phyloP scores from a whole-genome alignment of 176 grass and related monocot genomes.

The Carex scoparia region DNA sequence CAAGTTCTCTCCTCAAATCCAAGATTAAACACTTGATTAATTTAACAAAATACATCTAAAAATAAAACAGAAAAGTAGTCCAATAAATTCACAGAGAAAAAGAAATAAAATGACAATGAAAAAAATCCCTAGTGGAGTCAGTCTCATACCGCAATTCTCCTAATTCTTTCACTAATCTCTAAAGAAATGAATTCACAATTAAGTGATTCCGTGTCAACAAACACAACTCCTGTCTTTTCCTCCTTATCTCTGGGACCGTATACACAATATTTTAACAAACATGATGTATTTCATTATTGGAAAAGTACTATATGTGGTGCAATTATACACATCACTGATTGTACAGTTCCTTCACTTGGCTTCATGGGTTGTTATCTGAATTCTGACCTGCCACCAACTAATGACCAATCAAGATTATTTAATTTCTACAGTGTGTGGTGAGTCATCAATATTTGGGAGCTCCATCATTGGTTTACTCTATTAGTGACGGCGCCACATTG shows the following conservation, averaged over 20 bases:
- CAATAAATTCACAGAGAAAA: neutral
- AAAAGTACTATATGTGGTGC: neutral
- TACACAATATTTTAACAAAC: constrained; percentile 2
- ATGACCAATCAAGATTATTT: neutral
- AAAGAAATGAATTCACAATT: neutral
- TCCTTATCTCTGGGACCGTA: neutral
- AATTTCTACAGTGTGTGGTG: neutral
- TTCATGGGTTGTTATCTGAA: neutral
- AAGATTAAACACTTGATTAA: neutral
- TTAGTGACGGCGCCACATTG: no score
- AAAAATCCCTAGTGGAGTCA: neutral
- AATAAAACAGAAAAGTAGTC: neutral
- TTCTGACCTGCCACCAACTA: constrained; percentile 29
- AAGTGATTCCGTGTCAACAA: neutral
- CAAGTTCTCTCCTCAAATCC: neutral
- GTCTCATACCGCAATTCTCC: neutral
- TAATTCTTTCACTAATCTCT: neutral
- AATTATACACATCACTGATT: neutral
- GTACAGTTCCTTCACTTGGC: neutral
- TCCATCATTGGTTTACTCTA: neutral
- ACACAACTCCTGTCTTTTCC: constrained; percentile 5
- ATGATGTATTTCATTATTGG: neutral
- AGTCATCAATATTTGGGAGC: neutral
- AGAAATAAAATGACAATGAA: neutral
- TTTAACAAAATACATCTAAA: neutral